These are phyloP conservation scores for Colletotrichum kahawae DNA, from an alignment of 2,329 filamentous ascomycete genomes.

Conservation along the genomic window DNA sequence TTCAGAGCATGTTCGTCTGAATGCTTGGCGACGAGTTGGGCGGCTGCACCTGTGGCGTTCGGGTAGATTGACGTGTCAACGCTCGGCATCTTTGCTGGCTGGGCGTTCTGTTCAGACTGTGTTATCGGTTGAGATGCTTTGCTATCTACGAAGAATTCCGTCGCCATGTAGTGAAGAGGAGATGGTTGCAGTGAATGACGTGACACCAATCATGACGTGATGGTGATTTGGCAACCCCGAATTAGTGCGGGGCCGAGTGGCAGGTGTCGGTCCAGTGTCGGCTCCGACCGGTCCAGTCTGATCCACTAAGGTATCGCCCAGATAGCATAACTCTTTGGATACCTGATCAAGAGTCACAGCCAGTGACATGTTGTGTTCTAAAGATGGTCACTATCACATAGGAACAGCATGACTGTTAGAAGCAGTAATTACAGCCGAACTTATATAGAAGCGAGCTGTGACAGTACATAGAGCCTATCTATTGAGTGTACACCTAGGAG, in stretches of 20 bases:
- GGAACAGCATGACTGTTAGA: neutral
- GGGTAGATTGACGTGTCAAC: slow-evolving; percentile 55
- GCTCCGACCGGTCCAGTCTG: neutral
- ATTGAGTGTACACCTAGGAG: accelerated
- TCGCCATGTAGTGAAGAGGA: neutral
- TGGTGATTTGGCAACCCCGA: neutral
- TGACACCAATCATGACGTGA: slow-evolving; percentile 7
- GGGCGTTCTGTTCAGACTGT: neutral
- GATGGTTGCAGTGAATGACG: neutral
- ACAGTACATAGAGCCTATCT: neutral
- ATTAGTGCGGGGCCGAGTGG: neutral
- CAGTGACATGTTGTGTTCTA: accelerated
- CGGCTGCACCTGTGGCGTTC: slow-evolving; percentile 54
- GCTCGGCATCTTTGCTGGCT: slow-evolving; percentile 38
- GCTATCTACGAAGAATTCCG: neutral
- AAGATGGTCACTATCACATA: neutral
- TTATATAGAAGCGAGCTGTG: neutral
- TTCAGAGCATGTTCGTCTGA: slow-evolving; percentile 58
- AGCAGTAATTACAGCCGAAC: neutral
- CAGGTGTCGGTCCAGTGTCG: neutral
- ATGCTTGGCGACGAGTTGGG: slow-evolving; percentile 50
- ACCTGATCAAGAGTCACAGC: neutral
- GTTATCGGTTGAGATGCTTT: neutral
- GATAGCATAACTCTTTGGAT: neutral
- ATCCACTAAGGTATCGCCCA: too few relatives aligned